These are phyloP conservation scores for Sophora flavescens DNA, from an alignment of 306 rosid species.

Conservation along the genomic window DNA sequence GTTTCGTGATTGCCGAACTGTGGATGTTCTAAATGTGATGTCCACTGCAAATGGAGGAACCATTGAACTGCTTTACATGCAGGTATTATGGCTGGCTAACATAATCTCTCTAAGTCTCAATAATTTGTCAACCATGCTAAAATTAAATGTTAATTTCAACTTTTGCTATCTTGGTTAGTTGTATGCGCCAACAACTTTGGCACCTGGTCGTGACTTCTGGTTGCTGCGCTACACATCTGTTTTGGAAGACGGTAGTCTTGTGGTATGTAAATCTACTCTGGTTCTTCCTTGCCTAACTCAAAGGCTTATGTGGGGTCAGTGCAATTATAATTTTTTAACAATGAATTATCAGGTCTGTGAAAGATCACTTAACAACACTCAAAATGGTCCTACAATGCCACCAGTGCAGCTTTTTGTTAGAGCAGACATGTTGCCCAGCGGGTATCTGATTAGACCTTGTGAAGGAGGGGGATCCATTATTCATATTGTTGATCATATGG, in stretches of 20 bases:
- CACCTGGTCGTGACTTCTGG: conserved; percentile 99
- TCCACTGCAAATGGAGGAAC: conserved; percentile 95
- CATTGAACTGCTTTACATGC: conserved; percentile 95
- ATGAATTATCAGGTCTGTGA: conserved; percentile 76
- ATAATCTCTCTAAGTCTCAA: background rate
- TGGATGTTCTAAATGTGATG: conserved; percentile 81
- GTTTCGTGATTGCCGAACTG: conserved; percentile 91
- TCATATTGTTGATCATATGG: conserved; percentile 93
- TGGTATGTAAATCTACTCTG: conserved; percentile 59
- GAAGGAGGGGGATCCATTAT: conserved; percentile 98
- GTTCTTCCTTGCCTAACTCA: background rate
- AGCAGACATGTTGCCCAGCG: conserved; percentile 93
- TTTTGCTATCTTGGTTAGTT: conserved; percentile 58
- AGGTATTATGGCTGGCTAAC: conserved; percentile 56
- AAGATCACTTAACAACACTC: conserved; percentile 98
- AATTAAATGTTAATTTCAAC: background rate
- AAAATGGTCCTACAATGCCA: conserved; percentile 96
- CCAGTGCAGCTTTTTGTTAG: conserved; percentile 90
- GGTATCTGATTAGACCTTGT: conserved; percentile 93
- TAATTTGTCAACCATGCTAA: conserved; percentile 25
- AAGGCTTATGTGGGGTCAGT: conserved; percentile 11
- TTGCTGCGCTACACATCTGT: conserved; percentile 95
- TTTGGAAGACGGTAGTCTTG: conserved; percentile 98
- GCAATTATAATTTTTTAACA: conserved; percentile 39
- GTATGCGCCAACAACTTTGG: conserved; percentile 97